Evolutionary conservation across 2,329 filamentous ascomycete species (phyloP).

Genomic region (Calonectria fujianensis): DNA sequence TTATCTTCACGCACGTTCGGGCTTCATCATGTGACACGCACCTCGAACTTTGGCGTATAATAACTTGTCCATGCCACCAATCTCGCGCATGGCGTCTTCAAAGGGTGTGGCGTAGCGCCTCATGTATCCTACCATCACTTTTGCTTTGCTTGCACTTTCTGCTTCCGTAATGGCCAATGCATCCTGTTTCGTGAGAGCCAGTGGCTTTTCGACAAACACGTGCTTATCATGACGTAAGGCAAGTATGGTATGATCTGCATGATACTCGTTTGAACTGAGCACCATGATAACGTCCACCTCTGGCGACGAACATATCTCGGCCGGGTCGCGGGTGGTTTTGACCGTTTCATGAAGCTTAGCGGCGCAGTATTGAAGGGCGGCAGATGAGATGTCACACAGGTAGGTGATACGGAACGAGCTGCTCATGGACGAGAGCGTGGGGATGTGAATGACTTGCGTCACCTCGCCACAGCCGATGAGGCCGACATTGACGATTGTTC

Average conservation of each 20-base stretch:
- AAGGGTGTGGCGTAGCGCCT: background rate
- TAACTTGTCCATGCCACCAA: background rate
- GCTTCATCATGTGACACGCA: background rate
- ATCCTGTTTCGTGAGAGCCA: background rate
- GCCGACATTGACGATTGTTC: background rate
- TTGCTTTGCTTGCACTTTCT: background rate
- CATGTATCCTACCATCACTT: background rate
- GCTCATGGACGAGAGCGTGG: background rate
- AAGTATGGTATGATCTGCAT: background rate
- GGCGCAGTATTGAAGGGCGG: background rate
- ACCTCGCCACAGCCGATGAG: background rate
- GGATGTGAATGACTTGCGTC: background rate
- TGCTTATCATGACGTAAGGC: background rate
- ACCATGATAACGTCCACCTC: background rate
- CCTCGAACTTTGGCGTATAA: background rate
- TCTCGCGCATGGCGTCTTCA: background rate
- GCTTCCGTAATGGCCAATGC: background rate
- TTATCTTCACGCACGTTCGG: background rate
- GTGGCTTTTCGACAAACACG: conserved; percentile 1
- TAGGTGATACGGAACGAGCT: background rate
- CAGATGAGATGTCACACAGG: background rate
- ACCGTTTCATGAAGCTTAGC: background rate
- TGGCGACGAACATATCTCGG: background rate
- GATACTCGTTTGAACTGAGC: background rate
- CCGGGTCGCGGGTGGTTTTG: background rate